Evolutionary conservation across 768 basidiomycete genomes (phyloP).

Genomic region (Trametes cinnabarina): DNA sequence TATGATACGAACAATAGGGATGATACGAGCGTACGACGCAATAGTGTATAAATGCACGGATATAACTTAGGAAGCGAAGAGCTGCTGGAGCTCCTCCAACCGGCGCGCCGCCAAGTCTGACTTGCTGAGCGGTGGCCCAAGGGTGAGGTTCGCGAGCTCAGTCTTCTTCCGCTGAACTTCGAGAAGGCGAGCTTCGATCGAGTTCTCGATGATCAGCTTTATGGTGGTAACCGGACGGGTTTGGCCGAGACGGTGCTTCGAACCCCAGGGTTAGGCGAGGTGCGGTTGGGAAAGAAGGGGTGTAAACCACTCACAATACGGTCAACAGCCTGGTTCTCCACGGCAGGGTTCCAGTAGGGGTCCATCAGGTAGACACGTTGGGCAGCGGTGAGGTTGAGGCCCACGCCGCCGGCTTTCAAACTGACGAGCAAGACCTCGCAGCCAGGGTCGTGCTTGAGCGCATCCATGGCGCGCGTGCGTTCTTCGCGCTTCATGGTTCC

Average conservation of each 20-base stretch:
- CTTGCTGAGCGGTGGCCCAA: constrained; percentile 84
- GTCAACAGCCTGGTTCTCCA: constrained; percentile 97
- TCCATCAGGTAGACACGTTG: constrained; percentile 95
- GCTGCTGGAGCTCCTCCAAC: constrained; percentile 80
- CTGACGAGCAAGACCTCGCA: constrained; percentile 96
- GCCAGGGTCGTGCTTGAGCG: constrained; percentile 81
- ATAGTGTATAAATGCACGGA: constrained; percentile 13
- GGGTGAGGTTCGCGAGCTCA: constrained; percentile 89
- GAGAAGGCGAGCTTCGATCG: constrained; percentile 89
- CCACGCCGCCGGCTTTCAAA: constrained; percentile 95
- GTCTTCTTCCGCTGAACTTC: constrained; percentile 96
- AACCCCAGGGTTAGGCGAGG: background rate
- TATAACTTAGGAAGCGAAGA: constrained; percentile 47
- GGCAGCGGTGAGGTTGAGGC: constrained; percentile 92
- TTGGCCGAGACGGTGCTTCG: constrained; percentile 93
- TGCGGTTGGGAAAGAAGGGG: background rate
- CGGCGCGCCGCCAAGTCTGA: constrained; percentile 84
- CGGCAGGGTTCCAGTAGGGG: constrained; percentile 97
- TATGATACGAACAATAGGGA: constrained; percentile 8
- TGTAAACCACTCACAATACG: constrained; percentile 69
- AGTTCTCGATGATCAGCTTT: constrained; percentile 91
- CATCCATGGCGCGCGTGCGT: constrained; percentile 87
- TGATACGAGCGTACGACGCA: constrained; percentile 12
- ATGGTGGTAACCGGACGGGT: constrained; percentile 87
- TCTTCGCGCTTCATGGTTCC: constrained; percentile 99